These are phyloP conservation scores for Escallonia herrerae DNA, from an alignment of 129 eudicot species.

Conservation along the genomic window DNA sequence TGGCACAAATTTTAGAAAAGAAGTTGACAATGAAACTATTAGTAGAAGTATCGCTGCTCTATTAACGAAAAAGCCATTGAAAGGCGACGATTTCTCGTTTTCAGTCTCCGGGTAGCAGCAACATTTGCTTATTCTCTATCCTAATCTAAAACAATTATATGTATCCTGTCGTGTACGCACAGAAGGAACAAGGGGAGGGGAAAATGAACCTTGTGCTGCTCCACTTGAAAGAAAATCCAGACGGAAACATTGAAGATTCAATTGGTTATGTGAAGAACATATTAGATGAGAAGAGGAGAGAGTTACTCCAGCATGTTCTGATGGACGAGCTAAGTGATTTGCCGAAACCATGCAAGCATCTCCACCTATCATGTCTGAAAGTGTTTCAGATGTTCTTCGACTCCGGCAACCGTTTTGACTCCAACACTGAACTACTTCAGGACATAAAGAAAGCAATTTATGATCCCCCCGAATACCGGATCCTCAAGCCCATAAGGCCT, in stretches of 20 bases:
- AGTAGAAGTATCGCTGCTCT: no score
- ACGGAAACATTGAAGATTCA: conserved; percentile 33
- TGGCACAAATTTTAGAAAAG: no score
- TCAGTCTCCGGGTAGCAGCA: no score
- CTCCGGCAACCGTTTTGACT: conserved; percentile 43
- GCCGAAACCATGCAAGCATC: conserved; percentile 29
- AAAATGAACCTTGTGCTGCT: conserved; percentile 51
- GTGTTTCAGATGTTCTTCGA: conserved; percentile 61
- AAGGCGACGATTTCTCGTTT: no score
- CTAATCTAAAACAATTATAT: no score
- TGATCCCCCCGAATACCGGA: conserved; percentile 20
- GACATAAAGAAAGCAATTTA: conserved; percentile 57
- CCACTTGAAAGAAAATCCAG: conserved; percentile 37
- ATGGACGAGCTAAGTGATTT: conserved; percentile 19
- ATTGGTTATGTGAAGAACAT: conserved; percentile 24
- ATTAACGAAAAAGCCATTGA: no score
- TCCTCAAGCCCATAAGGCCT: conserved; percentile 1
- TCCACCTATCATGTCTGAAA: conserved; percentile 47
- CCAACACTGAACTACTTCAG: conserved; percentile 23
- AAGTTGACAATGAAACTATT: no score
- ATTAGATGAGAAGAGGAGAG: conserved; percentile 23
- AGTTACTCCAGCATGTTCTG: conserved; percentile 34
- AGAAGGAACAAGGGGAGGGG: conserved; percentile 61
- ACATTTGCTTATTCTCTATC: no score
- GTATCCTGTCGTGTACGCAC: not conserved